Base-by-base conservation (phyloP, 2,329 filamentous ascomycete genomes). In the Aspergillus brunneoviolaceus region DNA sequence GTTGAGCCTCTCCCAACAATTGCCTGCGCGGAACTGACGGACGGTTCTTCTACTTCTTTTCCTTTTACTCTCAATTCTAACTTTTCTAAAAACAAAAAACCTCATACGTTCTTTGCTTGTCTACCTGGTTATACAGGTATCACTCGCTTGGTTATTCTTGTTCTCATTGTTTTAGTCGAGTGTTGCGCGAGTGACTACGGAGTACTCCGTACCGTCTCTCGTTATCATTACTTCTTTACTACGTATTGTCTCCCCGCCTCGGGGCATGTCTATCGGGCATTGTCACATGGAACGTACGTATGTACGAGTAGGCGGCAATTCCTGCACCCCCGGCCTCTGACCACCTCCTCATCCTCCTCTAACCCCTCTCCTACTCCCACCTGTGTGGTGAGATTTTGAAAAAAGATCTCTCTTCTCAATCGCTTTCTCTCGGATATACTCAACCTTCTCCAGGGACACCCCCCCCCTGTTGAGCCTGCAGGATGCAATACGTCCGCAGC, bases 401-500 rank as follows among this genome's bases (percentile, higher is more conserved):
- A 45, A 19, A 19, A 45, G 39, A 45, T 16, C 14, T 45, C 12
- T 16, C 31, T 48, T 51, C 49, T 31, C 33, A 48, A 29, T 57
- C 55, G 53, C 31, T 27, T 58, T 49, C 47, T 55, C 56, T 51
- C 51, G 49, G 59, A 60, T 55, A n/a, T 55, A 33, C 35, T 45
- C 39, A 14, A 58, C 50, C 39, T 58, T 45, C 47, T 58, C 47
- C 58, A 60, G 63, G 65, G 63, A 65, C 59, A 58, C 58, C 51
- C 57, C 55, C 55, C 59, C 59, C 56, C 57, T 58, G 58, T 64
- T 55, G 55, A 60, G 57, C 49, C 63, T 63, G 66, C 70, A 73
- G 82, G 76, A 98, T 98, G 95, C 93, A 98, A 84, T 98, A 98
- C 90, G 93, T 98, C 68, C 87, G 95, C 69, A 96, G 93, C 73